Evolutionary conservation across 768 basidiomycete genomes (phyloP).

Genomic region (Hysterangium stoloniferum): DNA sequence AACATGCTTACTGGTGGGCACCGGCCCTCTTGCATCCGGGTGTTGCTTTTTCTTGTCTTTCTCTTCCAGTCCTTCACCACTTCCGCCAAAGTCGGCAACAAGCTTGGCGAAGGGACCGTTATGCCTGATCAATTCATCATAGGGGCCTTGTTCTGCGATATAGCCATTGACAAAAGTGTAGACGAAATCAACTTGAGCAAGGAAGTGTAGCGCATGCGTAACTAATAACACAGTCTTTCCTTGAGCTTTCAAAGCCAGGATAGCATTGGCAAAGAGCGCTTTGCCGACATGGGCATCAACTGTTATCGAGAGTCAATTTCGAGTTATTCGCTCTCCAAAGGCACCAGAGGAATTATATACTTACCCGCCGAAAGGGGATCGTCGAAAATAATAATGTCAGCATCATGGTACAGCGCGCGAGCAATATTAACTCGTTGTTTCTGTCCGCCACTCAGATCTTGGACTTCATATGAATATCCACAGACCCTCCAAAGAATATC

Average conservation of each 20-base stretch:
- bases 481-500: not conserved
- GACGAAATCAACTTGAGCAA: slow-evolving; percentile 43
- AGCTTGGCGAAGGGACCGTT: slow-evolving; percentile 51
- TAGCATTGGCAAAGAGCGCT: slow-evolving; percentile 59
- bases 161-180: slow-evolving; percentile 37
- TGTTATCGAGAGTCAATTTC: slow-evolving; percentile 25
- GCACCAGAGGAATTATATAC: slow-evolving; percentile 11
- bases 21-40: too few species aligned
- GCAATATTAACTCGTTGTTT: slow-evolving; percentile 66
- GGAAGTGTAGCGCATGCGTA: slow-evolving; percentile 49
- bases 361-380: slow-evolving; percentile 58
- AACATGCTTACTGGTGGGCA: slow-evolving; percentile 32
- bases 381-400: slow-evolving; percentile 55
- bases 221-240: slow-evolving; percentile 50
- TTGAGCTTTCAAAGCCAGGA: slow-evolving; percentile 36
- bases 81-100: slow-evolving; percentile 54
- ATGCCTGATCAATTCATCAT: slow-evolving; percentile 38
- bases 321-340: too few species aligned
- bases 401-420: slow-evolving; percentile 56
- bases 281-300: slow-evolving; percentile 74
- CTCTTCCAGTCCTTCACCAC: slow-evolving; percentile 22
- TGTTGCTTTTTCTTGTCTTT: slow-evolving; percentile 27
- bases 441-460: slow-evolving; percentile 48
- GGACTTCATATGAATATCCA: slow-evolving; percentile 5
- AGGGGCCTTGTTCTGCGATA: slow-evolving; percentile 45